Percentiles rank a stretch among this genome's conserved stretches.
Evolutionary conservation across 176 grass and related monocot genomes (phyloP).

Genomic region (Chloris gayana): DNA sequence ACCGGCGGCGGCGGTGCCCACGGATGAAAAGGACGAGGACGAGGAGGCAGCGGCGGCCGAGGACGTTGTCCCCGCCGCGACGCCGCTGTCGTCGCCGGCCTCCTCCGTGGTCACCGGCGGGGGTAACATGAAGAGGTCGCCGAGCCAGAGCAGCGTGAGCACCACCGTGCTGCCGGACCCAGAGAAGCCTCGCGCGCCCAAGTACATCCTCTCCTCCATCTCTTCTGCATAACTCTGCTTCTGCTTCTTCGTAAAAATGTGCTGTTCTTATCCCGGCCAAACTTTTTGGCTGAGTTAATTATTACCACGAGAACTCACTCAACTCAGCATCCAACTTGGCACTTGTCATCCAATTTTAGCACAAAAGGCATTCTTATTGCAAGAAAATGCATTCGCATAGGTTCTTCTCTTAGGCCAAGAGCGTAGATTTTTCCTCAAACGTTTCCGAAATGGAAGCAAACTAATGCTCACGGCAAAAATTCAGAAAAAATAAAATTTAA

Average conservation of each 20-base stretch:
- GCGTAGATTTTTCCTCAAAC: not conserved
- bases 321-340: not conserved
- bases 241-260: not conserved
- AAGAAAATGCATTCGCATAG: not conserved
- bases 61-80: not conserved
- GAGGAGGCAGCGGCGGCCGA: not conserved
- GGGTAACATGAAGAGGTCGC: constrained; percentile 52
- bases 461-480: not conserved
- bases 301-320: no score
- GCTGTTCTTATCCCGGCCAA: not conserved
- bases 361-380: not conserved
- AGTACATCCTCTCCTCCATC: constrained; percentile 35
- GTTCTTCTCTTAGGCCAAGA: not conserved
- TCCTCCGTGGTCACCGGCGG: not conserved
- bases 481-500: not conserved
- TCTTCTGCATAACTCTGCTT: no score
- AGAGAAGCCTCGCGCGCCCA: constrained; percentile 66
- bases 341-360: not conserved
- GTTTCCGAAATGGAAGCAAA: not conserved
- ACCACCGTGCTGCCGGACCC: constrained; percentile 49
- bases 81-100: not conserved
- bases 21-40: not conserved
- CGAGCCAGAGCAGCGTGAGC: constrained; percentile 60
- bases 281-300: no score
- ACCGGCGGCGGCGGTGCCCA: not conserved